Evolutionary conservation across 106 monocot genomes (phyloP).

Genomic region (Triglochin maritima): DNA sequence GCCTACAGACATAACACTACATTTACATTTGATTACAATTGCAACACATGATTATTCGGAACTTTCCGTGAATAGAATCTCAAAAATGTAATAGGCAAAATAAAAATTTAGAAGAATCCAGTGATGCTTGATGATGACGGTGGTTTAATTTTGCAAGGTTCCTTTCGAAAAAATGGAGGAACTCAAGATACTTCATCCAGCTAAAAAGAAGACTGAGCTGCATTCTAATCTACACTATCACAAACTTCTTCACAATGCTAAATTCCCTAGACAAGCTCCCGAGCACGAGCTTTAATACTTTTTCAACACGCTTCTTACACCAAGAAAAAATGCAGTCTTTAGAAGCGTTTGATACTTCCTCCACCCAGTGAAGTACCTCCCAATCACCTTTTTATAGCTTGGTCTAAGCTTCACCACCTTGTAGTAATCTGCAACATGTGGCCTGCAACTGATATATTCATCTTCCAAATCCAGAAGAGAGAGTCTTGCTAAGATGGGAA

Average conservation of each 20-base stretch:
- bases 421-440: constrained; percentile 56
- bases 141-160: no score
- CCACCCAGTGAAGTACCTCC: constrained; percentile 81
- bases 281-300: constrained; percentile 25
- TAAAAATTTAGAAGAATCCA: background rate
- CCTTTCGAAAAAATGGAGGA: background rate
- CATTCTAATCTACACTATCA: no score
- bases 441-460: constrained; percentile 54
- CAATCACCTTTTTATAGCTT: constrained; percentile 66
- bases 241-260: no score
- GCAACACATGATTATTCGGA: no score
- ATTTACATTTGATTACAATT: no score
- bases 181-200: background rate
- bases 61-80: no score
- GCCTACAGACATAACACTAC: no score
- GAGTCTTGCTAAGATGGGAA: constrained; percentile 64
- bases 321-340: constrained; percentile 67
- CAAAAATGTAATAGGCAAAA: background rate
- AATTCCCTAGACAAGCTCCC: no score
- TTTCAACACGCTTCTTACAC: constrained; percentile 50
- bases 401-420: constrained; percentile 43
- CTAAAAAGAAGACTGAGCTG: background rate
- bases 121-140: background rate
- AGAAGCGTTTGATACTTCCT: constrained; percentile 57
- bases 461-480: constrained; percentile 57